Percentiles rank a stretch among this genome's conserved stretches.
phyloP scores from a whole-genome alignment of 2,329 filamentous ascomycete species.

The Colletotrichum sp. region DNA sequence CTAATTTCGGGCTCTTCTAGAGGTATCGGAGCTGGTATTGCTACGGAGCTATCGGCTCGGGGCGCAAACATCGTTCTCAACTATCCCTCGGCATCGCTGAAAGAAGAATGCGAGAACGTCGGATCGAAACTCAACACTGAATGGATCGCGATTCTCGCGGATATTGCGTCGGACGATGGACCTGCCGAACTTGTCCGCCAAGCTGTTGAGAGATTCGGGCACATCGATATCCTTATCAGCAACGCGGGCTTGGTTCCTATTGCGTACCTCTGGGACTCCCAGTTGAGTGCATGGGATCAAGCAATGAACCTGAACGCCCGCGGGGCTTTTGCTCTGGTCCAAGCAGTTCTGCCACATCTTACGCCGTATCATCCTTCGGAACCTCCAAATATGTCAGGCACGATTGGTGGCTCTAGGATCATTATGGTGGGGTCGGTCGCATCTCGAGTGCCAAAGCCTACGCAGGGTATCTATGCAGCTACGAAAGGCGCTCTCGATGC shows the following conservation, averaged over 20 bases:
- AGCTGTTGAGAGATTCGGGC: slow-evolving; percentile 35
- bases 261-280: slow-evolving; percentile 38
- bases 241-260: slow-evolving; percentile 38
- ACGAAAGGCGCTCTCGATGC: slow-evolving; percentile 54
- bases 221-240: slow-evolving; percentile 44
- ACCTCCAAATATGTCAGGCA: neutral
- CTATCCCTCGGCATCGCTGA: slow-evolving; percentile 42
- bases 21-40: slow-evolving; percentile 51
- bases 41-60: slow-evolving; percentile 45
- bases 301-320: slow-evolving; percentile 46
- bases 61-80: slow-evolving; percentile 54
- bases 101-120: neutral
- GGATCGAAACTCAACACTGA: neutral
- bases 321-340: slow-evolving; percentile 46
- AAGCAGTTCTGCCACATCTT: slow-evolving; percentile 41
- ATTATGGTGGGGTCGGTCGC: slow-evolving; percentile 47
- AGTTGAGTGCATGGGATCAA: slow-evolving; percentile 39
- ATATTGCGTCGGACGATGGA: slow-evolving; percentile 41
- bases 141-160: slow-evolving; percentile 43
- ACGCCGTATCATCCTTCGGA: slow-evolving; percentile 19
- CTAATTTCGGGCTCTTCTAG: slow-evolving; percentile 50
- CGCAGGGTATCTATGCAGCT: slow-evolving; percentile 52
- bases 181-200: slow-evolving; percentile 39
- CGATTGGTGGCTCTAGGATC: slow-evolving; percentile 36
- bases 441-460: slow-evolving; percentile 35